Base-by-base conservation (phyloP, 1,139 yeast species). In the Protomyces arabidopsidicola region DNA sequence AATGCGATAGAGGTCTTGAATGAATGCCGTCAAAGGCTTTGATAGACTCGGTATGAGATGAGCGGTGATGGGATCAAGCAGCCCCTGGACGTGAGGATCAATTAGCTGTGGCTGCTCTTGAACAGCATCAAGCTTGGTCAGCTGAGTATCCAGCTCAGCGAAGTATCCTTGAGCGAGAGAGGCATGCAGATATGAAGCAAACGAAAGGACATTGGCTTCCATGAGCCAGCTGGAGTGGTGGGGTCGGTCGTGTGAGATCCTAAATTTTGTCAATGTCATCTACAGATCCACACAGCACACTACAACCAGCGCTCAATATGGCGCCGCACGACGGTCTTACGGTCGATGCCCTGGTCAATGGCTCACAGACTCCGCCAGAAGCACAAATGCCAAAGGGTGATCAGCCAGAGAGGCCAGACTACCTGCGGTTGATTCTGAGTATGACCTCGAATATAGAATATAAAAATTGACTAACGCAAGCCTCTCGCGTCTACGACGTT, bases 401-500 rank as follows among this genome's bases (percentile, higher is more conserved):
- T 6, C 18, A 34, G 31, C 62, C 62, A n/a, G 45, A 53, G 22
- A 45, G 52, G 39, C 62, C 62, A 16, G 62, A 58, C 20, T 58
- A 58, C 35, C 35, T 58, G 34, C 51, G 62, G n/a, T 42, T 58
- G 18, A 58, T 58, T 14, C 27, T 58, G 27, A 42, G 48, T 42
- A 42, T 10, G 48, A n/a, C 22, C 20, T 10, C 18, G 8, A 10
- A 16, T 10, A 2, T 5, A 4, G 20, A 16, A 16, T 10, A 2
- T 5, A 4, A 8, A 16, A 3, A 3, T 90, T 91, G 63, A 78
- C 93, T 65, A 18, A n/a, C 48, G 3, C 22, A 10, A 42, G 90
- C 97, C 0, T 88, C 98, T 1, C 80, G 96, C 66, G 98, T 93
- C 0, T 95, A 95, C 74, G 98, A 95, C 71, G 97, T 90, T 18